phyloP scores from a whole-genome alignment of 305 asterid species.

The Fraxinus latifolia region DNA sequence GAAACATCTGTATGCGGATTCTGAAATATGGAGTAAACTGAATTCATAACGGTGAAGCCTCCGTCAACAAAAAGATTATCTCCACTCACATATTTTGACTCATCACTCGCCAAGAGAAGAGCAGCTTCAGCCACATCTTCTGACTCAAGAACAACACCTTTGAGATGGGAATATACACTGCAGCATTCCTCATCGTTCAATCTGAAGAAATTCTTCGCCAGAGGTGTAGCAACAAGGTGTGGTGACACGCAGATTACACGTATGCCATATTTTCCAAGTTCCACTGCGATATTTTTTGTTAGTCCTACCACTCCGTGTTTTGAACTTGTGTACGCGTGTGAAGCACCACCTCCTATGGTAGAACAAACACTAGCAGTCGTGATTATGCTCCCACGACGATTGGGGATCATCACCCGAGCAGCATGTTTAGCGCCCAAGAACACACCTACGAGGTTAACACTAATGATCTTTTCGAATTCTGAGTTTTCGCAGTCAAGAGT shows the following conservation, averaged over 20 bases:
- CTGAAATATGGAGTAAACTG: background rate
- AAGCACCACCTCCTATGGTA: constrained; percentile 14
- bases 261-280: constrained; percentile 22
- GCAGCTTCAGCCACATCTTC: constrained; percentile 26
- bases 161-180: background rate
- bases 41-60: constrained; percentile 17
- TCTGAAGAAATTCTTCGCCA: background rate
- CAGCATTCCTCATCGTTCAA: background rate
- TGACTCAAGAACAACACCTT: constrained; percentile 14
- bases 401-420: background rate
- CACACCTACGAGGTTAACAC: constrained; percentile 4
- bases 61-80: constrained; percentile 25
- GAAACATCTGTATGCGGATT: background rate
- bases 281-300: constrained; percentile 6
- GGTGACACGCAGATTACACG: constrained; percentile 22
- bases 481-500: background rate
- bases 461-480: background rate
- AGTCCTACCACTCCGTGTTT: constrained; percentile 30
- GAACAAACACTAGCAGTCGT: background rate
- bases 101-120: constrained; percentile 20
- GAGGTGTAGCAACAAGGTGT: constrained; percentile 10
- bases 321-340: constrained; percentile 20
- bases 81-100: constrained; percentile 24
- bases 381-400: background rate
- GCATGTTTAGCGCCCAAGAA: constrained; percentile 10